Conservation (phyloP, 1,139 yeast genomes). For the Diutina sp. region DNA sequence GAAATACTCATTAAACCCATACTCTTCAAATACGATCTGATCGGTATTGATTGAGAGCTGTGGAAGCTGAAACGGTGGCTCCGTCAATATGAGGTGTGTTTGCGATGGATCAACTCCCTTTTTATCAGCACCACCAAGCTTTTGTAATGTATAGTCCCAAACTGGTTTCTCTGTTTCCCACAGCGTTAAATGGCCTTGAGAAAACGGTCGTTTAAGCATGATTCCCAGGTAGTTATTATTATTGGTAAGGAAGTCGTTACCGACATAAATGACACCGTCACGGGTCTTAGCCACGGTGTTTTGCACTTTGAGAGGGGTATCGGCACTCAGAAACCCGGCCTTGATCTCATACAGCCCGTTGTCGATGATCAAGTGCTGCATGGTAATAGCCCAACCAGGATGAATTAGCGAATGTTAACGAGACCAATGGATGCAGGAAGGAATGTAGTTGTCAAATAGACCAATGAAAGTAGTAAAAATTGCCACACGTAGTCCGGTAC, state of each 20-base stretch:
- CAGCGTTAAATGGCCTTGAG: slow-evolving; percentile 75
- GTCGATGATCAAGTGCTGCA: slow-evolving; percentile 40
- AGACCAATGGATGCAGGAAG: neutral
- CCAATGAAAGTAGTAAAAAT: no score
- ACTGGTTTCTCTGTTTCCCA: slow-evolving; percentile 91
- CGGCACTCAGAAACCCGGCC: slow-evolving; percentile 43
- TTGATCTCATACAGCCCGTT: slow-evolving; percentile 84
- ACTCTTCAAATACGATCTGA: slow-evolving; percentile 90
- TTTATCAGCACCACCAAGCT: slow-evolving; percentile 13
- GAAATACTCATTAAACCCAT: slow-evolving; percentile 58
- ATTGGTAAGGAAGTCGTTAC: slow-evolving; percentile 47
- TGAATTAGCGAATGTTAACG: neutral
- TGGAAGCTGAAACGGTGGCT: slow-evolving; percentile 75
- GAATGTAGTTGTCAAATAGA: no score
- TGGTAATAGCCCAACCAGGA: neutral
- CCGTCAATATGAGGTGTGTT: slow-evolving; percentile 49
- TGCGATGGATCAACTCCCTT: slow-evolving; percentile 30
- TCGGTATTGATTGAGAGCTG: slow-evolving; percentile 77
- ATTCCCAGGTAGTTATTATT: slow-evolving; percentile 71
- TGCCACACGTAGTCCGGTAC: neutral
- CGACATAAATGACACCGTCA: slow-evolving; percentile 65
- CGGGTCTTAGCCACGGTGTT: slow-evolving; percentile 67
- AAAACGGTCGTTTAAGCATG: slow-evolving; percentile 69
- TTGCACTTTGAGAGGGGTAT: slow-evolving; percentile 37
- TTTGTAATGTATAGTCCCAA: slow-evolving; percentile 67